Evolutionary conservation across 441 rosid species (phyloP), one percentile per base, ranked within the genome.

Genomic region (Corymbia calophylla): DNA sequence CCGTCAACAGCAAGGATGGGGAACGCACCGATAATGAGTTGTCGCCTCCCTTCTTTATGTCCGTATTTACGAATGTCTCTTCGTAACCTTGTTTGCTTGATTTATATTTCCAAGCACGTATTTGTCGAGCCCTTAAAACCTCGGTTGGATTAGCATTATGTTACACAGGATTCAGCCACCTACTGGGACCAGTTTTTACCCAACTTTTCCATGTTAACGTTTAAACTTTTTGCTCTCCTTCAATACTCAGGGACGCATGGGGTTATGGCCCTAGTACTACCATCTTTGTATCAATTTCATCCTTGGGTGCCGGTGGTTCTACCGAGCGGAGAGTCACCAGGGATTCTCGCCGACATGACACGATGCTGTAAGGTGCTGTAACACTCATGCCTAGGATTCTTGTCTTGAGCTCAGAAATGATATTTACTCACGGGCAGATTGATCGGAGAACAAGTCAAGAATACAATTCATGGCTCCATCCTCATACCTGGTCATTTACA

Each of bases 241-340:
- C 86, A 53, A 68, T 13, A 49, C 25, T 47, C 68, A 80, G 49
- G 9, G 97, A 93, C 92, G 94, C 98, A 17, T 97, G 95, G 95
- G 99, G 99, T 73, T 97, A 93, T 93, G 99, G 98, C 89, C 88
- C 98, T 86, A 95, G 93, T 92, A 96, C 99, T 64, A 98, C 44
- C 98, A 68, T 96, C 99, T 58, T 88, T 98, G 93, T 98, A 97
- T 91, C 99, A 98, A 92, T 97, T 99, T 29, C 99, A 98, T 93
- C 99, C 99, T 81, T 98, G 99, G 99, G 97, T 97, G 53, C 92
- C 97, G 60, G 97, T 93, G 87, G 93, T 98, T 92, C 97, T 96
- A 93, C 97, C 98, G 27, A 93, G 89, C 91, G 99, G 99, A 91
- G 99, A 97, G 92, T 94, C 99, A 53, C 53, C 96, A 16, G 99